Percentiles rank a stretch among this genome's conserved stretches.
phyloP scores from a whole-genome alignment of 2,329 filamentous ascomycete species.

The Exophiala viscosa region DNA sequence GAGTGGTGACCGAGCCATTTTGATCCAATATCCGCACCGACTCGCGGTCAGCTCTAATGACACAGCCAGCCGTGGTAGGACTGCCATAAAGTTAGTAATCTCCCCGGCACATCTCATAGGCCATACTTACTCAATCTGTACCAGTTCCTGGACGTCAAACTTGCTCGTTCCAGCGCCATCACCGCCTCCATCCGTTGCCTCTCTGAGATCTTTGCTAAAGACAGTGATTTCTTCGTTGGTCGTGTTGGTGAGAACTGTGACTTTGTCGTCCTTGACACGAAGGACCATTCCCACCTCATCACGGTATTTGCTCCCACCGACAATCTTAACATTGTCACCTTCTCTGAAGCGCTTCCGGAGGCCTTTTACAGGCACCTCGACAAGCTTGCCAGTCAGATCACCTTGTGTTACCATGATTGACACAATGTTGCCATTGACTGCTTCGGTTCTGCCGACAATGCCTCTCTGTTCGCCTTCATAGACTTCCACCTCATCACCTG shows the following conservation, averaged over 20 bases:
- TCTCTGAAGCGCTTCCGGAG: constrained; percentile 88
- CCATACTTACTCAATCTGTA: constrained; percentile 73
- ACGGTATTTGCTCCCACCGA: constrained; percentile 87
- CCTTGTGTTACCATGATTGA: constrained; percentile 82
- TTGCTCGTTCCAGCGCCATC: constrained; percentile 63
- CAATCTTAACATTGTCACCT: constrained; percentile 98
- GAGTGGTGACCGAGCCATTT: constrained; percentile 73
- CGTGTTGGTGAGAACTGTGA: constrained; percentile 86
- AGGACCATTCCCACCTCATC: constrained; percentile 98
- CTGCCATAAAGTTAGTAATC: constrained; percentile 38
- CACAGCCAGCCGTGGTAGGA: constrained; percentile 83
- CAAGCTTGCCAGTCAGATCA: constrained; percentile 72
- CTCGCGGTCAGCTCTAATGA: constrained; percentile 93
- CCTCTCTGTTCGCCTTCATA: constrained; percentile 94
- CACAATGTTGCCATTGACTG: constrained; percentile 87
- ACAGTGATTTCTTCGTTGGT: constrained; percentile 92
- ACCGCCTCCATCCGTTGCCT: constrained; percentile 87
- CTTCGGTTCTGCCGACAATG: constrained; percentile 77
- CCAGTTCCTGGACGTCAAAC: constrained; percentile 87
- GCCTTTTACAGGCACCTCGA: constrained; percentile 89
- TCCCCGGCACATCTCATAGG: not conserved
- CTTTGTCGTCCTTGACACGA: constrained; percentile 83
- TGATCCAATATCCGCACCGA: constrained; percentile 87
- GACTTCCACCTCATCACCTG: constrained; percentile 94
- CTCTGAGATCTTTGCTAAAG: constrained; percentile 93